These are phyloP conservation scores for Neonectria hederae DNA, from an alignment of 2,329 filamentous ascomycete genomes.

Conservation along the genomic window DNA sequence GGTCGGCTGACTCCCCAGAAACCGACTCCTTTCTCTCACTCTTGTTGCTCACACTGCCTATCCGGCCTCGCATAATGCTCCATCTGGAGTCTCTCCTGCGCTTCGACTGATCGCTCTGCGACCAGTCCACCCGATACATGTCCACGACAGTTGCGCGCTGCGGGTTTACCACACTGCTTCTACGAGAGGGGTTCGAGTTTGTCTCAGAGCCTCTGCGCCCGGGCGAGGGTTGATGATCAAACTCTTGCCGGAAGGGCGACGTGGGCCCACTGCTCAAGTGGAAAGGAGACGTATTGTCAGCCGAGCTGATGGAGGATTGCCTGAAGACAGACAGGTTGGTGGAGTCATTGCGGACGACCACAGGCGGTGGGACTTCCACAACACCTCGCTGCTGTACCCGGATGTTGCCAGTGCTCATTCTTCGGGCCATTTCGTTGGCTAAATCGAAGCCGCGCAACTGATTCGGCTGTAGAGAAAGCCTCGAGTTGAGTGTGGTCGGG, in stretches of 20 bases:
- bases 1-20: slow-evolving; percentile 23
- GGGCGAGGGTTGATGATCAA: slow-evolving; percentile 23
- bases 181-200: slow-evolving; percentile 29
- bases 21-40: slow-evolving; percentile 30
- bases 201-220: slow-evolving; percentile 28
- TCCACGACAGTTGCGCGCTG: slow-evolving; percentile 33
- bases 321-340: slow-evolving; percentile 13
- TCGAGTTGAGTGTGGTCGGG: slow-evolving; percentile 24
- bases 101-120: slow-evolving; percentile 61
- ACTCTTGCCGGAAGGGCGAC: slow-evolving; percentile 33
- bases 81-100: slow-evolving; percentile 59
- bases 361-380: slow-evolving; percentile 6
- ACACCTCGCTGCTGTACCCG: slow-evolving; percentile 26
- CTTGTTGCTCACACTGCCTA: slow-evolving; percentile 48
- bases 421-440: slow-evolving; percentile 36
- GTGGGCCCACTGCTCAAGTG: slow-evolving; percentile 23
- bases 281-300: slow-evolving; percentile 29
- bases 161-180: slow-evolving; percentile 30
- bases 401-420: slow-evolving; percentile 52
- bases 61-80: slow-evolving; percentile 53
- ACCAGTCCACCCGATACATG: slow-evolving; percentile 64
- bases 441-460: slow-evolving; percentile 12
- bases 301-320: slow-evolving; percentile 32
- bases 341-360: slow-evolving; percentile 27
- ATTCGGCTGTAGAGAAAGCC: slow-evolving; percentile 47